Evolutionary conservation across 2,329 filamentous ascomycete genomes (phyloP), one percentile per base, ranked within the genome.

Genomic region (Fusarium mangiferae): DNA sequence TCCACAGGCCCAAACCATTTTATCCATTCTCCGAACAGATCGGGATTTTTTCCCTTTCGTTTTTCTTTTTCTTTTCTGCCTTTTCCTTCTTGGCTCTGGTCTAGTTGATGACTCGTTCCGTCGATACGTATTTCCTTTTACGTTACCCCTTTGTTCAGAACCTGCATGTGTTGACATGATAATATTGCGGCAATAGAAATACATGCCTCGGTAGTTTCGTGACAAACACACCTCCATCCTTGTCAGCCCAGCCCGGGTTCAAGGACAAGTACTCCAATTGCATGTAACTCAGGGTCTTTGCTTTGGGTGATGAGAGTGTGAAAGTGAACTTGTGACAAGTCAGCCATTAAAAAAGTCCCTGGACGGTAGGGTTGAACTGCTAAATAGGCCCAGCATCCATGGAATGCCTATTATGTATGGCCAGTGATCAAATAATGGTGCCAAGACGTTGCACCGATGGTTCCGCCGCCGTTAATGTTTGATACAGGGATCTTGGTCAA

Each of bases 401-500:
- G n/a, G 22, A 33, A 54, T 54, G 20, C 28, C 26, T 20, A 46
- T 20, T 35, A 35, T 35, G 33, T 35, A 41, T 48, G 35, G 51
- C 18, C 20, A 41, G 35, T 30, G 51, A 28, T 42, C 56, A 67
- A 46, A 51, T 20, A 45, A 39, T 64, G 28, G 33, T 59, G 70
- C 70, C 66, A 71, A 68, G 70, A 73, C 38, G 70, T 73, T 73
- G 66, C 70, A 59, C 66, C 70, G 39, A 73, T 71, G 52, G 52
- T 54, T 62, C 70, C 52, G 57, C 52, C 61, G 38, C 56, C 35
- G 66, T 73, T 67, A 33, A 71, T 66, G 60, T 55, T 66, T 66
- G 41, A 54, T 55, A 48, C 70, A 70, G 49, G 67, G 60, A 45
- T 55, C 26, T 44, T 73, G 49, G 38, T n/a, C 30, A 35, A 36